Base-by-base conservation (phyloP, 2,329 filamentous ascomycete genomes). In the Neonectria hederae region DNA sequence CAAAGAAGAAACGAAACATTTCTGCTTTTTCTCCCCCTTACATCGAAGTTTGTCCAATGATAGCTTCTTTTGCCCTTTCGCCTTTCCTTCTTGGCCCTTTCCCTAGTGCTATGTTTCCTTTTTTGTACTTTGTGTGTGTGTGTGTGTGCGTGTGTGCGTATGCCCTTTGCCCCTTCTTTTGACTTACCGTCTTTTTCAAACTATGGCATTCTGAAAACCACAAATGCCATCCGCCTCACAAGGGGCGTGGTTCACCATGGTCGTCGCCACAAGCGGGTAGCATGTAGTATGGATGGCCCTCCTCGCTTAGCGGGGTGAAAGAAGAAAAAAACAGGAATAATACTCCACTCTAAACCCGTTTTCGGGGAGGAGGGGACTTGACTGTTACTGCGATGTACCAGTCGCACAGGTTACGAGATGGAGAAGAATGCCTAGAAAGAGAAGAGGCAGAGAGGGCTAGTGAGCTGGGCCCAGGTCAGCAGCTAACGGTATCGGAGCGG, bases 1-100 rank as follows among this genome's bases (percentile, higher is more conserved):
- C 13, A 32, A 35, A 21, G 11, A 51, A 21, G 48, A 51, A 51
- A 51, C 48, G 48, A 51, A 51, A 51, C 48, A 51, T 51, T 30
- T 19, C 10, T 13, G 28, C 11, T 13, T 51, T 35, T 51, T 28
- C 10, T 10, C 2, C 28, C 48, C n/a, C n/a, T 14, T 32, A 24
- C 48, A 5, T 32, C 19, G 17, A 5, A 30, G 17, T 10, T 30
- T 30, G 35, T 38, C 35, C 35, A 49, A 49, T 49, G 14, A n/a
- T 14, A 30, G 26, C 26, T 10, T 21, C 9, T 11, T 26, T 48
- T 8, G 17, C 45, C n/a, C 28, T 3, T 28, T 28, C 10, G 28
- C 28, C 8, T 28, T 49, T 30, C 28, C 17, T n/a, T 11, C 17
- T 11, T 49, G 14, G 8, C 17, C 14, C 19, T 13, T 11, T 45